Conservation (phyloP, 371 early-diverging fungal species). For the Smittium mucronatum region DNA sequence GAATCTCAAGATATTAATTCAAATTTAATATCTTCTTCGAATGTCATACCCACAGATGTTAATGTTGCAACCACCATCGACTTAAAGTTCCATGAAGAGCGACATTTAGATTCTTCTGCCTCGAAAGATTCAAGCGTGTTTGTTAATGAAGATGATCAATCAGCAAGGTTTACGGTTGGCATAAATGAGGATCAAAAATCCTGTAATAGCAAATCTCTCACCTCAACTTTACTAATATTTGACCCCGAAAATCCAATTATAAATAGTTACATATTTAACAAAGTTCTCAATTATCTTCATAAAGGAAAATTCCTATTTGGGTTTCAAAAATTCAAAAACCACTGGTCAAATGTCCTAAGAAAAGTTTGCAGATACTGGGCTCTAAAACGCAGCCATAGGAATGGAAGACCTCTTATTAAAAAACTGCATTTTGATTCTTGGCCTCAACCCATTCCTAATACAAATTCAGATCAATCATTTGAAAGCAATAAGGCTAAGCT, state of each 20-base stretch:
- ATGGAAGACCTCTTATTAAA: slow-evolving; percentile 86
- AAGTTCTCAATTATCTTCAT: slow-evolving; percentile 31
- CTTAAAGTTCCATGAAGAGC: too few species aligned
- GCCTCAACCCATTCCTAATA: slow-evolving; percentile 67
- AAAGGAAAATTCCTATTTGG: slow-evolving; percentile 39
- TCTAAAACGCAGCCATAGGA: slow-evolving; percentile 68
- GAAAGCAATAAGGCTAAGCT: slow-evolving; percentile 45
- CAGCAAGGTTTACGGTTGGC: too few species aligned
- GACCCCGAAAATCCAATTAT: slow-evolving; percentile 36
- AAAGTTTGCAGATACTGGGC: slow-evolving; percentile 84
- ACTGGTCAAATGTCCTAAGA: slow-evolving; percentile 22
- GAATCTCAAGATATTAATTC: too few species aligned
- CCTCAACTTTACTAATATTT: slow-evolving; percentile 44
- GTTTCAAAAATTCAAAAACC: background rate
- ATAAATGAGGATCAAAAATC: too few species aligned
- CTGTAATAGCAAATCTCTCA: background rate
- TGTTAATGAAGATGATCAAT: too few species aligned
- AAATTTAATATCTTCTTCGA: too few species aligned
- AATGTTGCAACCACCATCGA: too few species aligned
- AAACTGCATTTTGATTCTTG: slow-evolving; percentile 94
- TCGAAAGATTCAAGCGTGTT: too few species aligned
- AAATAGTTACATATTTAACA: slow-evolving; percentile 23
- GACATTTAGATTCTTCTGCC: too few species aligned
- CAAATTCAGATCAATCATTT: slow-evolving; percentile 65
- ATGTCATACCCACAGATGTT: too few species aligned